phyloP scores from a whole-genome alignment of 305 asterid species.

The Plantago coronopus region DNA sequence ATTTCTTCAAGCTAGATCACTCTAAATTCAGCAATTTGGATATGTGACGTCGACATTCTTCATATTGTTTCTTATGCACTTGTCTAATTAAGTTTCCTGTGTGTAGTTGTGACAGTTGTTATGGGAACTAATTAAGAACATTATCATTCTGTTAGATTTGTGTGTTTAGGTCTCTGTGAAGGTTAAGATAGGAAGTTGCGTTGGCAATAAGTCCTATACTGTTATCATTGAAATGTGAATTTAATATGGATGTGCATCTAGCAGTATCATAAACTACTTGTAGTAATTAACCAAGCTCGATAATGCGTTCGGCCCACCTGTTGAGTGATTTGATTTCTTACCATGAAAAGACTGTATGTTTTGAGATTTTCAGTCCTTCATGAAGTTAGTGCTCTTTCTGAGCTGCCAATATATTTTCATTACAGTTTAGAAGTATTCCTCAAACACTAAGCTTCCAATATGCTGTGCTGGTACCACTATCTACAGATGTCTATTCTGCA shows the following conservation, averaged over 20 bases:
- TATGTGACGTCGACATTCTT: not conserved
- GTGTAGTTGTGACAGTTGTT: not conserved
- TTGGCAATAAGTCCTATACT: not conserved
- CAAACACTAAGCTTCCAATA: not conserved
- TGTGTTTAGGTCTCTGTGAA: not conserved
- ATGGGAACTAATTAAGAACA: not conserved
- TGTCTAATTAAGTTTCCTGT: not conserved
- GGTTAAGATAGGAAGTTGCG: not conserved
- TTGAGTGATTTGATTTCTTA: no score
- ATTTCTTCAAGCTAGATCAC: no score
- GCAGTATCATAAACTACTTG: no score
- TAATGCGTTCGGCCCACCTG: not conserved
- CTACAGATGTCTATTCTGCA: conserved; percentile 29
- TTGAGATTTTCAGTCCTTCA: not conserved
- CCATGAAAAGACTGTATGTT: not conserved
- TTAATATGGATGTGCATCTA: not conserved
- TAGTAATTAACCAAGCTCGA: not conserved
- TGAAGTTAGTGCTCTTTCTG: not conserved
- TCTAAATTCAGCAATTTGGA: no score
- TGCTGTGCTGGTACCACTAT: not conserved
- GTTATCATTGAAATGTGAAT: not conserved
- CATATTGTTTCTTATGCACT: not conserved
- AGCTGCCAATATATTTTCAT: not conserved
- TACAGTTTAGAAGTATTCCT: not conserved
- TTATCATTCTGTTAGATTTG: not conserved